Conservation (phyloP, 2,329 filamentous ascomycete species). For the Xylariaceae sp. region DNA sequence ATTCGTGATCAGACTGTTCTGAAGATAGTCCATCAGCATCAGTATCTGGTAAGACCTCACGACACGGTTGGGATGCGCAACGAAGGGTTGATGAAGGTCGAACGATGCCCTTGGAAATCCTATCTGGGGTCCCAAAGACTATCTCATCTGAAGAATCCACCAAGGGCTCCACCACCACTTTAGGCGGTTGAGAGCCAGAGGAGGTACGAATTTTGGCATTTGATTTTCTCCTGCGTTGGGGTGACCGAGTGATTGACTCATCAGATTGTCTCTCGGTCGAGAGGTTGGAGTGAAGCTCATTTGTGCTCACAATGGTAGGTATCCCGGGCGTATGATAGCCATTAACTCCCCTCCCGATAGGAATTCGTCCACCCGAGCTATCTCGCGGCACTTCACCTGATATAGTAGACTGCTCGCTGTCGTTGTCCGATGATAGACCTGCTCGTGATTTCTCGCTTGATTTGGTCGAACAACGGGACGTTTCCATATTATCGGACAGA, state of each 20-base stretch:
- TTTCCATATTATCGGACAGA: constrained; percentile 51
- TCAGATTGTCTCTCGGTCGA: constrained; percentile 16
- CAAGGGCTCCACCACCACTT: constrained; percentile 34
- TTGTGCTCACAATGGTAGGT: constrained; percentile 24
- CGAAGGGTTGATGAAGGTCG: constrained; percentile 33
- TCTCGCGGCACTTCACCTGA: constrained; percentile 22
- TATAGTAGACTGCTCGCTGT: constrained; percentile 19
- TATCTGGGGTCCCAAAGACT: constrained; percentile 35
- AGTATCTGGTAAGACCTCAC: constrained; percentile 30
- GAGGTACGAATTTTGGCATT: constrained; percentile 41
- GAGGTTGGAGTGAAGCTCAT: constrained; percentile 15
- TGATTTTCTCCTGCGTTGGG: constrained; percentile 38
- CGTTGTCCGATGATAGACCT: constrained; percentile 31
- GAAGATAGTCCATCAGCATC: constrained; percentile 22
- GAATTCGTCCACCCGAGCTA: constrained; percentile 6
- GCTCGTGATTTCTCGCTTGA: constrained; percentile 35
- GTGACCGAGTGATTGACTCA: constrained; percentile 24
- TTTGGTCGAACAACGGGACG: constrained; percentile 19
- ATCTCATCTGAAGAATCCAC: constrained; percentile 33
- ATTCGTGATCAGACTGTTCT: constrained; percentile 19
- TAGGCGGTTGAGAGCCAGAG: constrained; percentile 36
- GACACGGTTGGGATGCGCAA: constrained; percentile 30
- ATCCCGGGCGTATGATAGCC: constrained; percentile 18
- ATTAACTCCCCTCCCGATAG: constrained; percentile 12
- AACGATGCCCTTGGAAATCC: constrained; percentile 34